phyloP scores from a whole-genome alignment of 139 green algal genomes.

The Auxenochlorella pyrenoidosa region DNA sequence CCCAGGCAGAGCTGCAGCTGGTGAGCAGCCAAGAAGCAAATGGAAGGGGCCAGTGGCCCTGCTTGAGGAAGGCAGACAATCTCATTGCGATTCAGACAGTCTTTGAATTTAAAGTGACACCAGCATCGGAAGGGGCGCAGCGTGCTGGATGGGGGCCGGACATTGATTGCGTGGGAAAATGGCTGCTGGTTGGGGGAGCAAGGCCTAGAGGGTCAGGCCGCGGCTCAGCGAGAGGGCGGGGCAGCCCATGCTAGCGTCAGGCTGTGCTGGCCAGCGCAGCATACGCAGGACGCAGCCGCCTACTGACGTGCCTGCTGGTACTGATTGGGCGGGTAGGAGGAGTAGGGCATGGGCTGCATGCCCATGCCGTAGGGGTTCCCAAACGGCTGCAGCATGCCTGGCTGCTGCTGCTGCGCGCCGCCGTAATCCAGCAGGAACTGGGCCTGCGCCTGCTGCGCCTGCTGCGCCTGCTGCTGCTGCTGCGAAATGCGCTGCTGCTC shows the following conservation, averaged over 20 bases:
- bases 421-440: background rate
- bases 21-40: too few relatives aligned
- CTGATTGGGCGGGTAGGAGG: background rate
- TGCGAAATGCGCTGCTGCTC: constrained; percentile 5
- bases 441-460: background rate
- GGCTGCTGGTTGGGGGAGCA: background rate
- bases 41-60: too few relatives aligned
- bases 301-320: background rate
- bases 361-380: background rate
- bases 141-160: background rate
- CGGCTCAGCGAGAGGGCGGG: too few relatives aligned
- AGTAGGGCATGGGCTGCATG: background rate
- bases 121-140: too few relatives aligned
- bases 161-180: too few relatives aligned
- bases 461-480: constrained; percentile 3
- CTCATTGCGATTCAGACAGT: too few relatives aligned
- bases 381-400: background rate
- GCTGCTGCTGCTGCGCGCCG: background rate
- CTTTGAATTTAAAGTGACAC: too few relatives aligned
- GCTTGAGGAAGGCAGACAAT: too few relatives aligned
- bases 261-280: background rate
- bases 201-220: too few relatives aligned
- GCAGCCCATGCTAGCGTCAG: too few relatives aligned
- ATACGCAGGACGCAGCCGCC: background rate
- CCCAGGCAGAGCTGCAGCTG: too few relatives aligned